Conservation (phyloP, 139 green algal genomes). For the Eudorina sp. region DNA sequence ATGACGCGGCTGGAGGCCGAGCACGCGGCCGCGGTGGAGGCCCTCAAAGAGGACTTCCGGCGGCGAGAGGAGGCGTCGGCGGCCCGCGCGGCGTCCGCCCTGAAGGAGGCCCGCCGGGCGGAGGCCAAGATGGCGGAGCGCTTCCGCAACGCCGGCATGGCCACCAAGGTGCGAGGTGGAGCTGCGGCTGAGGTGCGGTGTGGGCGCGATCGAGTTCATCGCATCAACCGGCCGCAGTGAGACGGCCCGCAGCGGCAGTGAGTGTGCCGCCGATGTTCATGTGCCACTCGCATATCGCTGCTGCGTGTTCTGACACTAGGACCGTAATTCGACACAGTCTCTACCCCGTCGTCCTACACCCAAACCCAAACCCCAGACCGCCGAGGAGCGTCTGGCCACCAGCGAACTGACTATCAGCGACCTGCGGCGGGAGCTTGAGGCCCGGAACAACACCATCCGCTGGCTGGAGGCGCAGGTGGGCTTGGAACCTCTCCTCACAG, state of each 20-base stretch:
- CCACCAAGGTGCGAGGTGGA: not conserved
- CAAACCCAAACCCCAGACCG: not conserved
- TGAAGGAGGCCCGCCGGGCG: constrained; percentile 50
- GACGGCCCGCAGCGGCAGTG: too few relatives aligned
- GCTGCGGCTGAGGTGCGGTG: too few relatives aligned
- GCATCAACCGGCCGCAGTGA: too few relatives aligned
- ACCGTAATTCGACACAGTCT: too few relatives aligned
- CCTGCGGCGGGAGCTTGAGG: constrained; percentile 44
- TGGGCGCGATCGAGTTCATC: too few relatives aligned
- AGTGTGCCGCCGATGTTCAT: too few relatives aligned
- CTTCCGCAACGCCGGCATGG: constrained; percentile 41
- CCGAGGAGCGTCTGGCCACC: constrained; percentile 33
- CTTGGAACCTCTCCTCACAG: too few relatives aligned
- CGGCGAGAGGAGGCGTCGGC: constrained; percentile 42
- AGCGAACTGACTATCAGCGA: constrained; percentile 1
- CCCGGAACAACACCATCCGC: constrained; percentile 48
- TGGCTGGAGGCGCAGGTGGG: constrained; percentile 61
- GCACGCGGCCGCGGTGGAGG: constrained; percentile 31
- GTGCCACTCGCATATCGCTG: too few relatives aligned
- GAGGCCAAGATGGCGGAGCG: constrained; percentile 58
- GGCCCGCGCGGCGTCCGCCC: constrained; percentile 12
- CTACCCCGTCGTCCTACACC: too few relatives aligned
- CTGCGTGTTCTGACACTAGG: too few relatives aligned
- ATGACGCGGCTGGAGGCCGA: constrained; percentile 67
- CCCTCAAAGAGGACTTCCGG: constrained; percentile 33